A percentile compares a stretch with the other conserved stretches of the same genome.
Evolutionary conservation across 139 green algal genomes (phyloP).

Genomic region (Tetradesmus lagerheimii): DNA sequence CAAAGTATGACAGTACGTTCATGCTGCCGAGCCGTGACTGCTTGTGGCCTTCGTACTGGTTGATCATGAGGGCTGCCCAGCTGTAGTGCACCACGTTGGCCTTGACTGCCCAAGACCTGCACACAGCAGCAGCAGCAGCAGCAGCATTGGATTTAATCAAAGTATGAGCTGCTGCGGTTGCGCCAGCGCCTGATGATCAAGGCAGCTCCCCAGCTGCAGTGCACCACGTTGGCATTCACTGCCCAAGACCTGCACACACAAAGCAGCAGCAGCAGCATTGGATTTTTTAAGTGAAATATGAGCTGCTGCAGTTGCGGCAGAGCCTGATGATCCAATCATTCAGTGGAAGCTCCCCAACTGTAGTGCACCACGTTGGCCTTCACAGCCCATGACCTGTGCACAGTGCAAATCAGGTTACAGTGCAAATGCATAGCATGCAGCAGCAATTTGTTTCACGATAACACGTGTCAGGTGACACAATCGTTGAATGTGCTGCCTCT

Average conservation of each 20-base stretch:
- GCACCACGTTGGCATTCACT: not conserved
- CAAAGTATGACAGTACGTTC: conserved; percentile 19
- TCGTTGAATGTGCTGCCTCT: too few relatives aligned
- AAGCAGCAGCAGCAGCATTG: not conserved
- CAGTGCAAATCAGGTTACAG: not conserved
- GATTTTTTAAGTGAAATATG: too few relatives aligned
- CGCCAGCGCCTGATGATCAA: not conserved
- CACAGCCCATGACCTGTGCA: conserved; percentile 60
- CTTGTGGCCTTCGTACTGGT: conserved; percentile 53
- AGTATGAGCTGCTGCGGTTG: too few relatives aligned
- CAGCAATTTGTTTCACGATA: too few relatives aligned
- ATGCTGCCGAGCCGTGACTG: conserved; percentile 46
- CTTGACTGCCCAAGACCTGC: conserved; percentile 65
- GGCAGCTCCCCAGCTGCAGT: not conserved
- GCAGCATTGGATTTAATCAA: not conserved
- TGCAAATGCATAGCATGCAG: not conserved
- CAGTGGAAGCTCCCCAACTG: conserved; percentile 56
- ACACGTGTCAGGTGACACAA: too few relatives aligned
- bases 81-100: conserved; percentile 61
- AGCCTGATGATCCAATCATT: too few relatives aligned
- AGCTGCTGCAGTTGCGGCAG: too few relatives aligned
- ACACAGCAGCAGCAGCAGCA: not conserved
- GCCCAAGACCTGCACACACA: too few relatives aligned
- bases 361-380: conserved; percentile 64
- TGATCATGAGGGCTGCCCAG: conserved; percentile 65